phyloP scores from a whole-genome alignment of 169 alveolate species.

The Eimeria brunetti region DNA sequence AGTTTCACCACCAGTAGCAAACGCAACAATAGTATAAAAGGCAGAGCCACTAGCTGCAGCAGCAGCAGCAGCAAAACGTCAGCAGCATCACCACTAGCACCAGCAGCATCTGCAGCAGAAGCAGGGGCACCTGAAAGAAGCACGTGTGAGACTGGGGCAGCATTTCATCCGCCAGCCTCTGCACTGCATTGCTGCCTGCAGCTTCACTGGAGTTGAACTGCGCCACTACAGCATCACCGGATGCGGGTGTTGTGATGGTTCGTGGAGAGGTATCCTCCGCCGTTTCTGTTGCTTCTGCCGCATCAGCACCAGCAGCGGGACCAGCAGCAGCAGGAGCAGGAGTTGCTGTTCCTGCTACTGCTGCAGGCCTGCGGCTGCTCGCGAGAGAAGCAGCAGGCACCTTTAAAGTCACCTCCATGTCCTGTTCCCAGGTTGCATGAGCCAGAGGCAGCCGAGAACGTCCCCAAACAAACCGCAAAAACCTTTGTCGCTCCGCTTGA shows the following conservation, averaged over 20 bases:
- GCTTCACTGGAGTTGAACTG: neutral
- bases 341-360: neutral
- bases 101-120: neutral
- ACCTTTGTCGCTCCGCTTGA: slow-evolving; percentile 89
- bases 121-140: slow-evolving; percentile 89
- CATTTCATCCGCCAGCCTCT: slow-evolving; percentile 66
- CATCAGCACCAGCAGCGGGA: neutral
- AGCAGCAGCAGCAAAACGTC: neutral
- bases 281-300: neutral
- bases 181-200: neutral
- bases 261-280: neutral
- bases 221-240: slow-evolving; percentile 27
- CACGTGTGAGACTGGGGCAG: slow-evolving; percentile 95
- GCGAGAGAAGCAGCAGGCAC: neutral
- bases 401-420: slow-evolving; percentile 81
- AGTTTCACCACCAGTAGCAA: neutral
- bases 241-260: slow-evolving; percentile 28
- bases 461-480: slow-evolving; percentile 95
- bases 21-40: neutral
- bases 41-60: neutral
- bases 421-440: slow-evolving; percentile 82
- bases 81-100: neutral
- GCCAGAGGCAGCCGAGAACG: slow-evolving; percentile 91
- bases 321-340: slow-evolving; percentile 29
- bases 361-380: neutral